Conservation (phyloP, 208 protist species). For the Leptomonas seymouri region DNA sequence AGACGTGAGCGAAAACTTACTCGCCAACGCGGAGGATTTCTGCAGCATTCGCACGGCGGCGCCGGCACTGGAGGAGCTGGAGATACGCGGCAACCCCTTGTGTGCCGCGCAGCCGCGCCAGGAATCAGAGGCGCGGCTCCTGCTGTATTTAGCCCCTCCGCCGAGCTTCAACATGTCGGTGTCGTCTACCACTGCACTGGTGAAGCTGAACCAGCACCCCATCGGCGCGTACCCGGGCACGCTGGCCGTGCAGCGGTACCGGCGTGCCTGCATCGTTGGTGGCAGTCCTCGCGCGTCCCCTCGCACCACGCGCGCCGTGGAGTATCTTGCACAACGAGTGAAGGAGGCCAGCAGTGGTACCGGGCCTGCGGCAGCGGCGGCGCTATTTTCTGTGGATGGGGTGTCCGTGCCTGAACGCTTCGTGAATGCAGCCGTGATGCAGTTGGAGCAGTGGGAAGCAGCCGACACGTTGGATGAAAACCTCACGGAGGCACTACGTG, state of each 20-base stretch:
- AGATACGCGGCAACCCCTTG: conserved; percentile 74
- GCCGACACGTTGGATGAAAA: conserved; percentile 3
- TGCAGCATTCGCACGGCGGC: conserved; percentile 29
- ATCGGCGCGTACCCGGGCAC: conserved; percentile 20
- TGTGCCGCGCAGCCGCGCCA: conserved; percentile 29
- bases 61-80: conserved; percentile 49
- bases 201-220: conserved; percentile 16
- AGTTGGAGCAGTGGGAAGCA: conserved; percentile 17
- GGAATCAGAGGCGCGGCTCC: conserved; percentile 27
- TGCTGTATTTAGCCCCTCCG: conserved; percentile 18
- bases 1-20: conserved; percentile 58
- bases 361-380: conserved; percentile 6
- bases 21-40: conserved; percentile 52
- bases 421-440: conserved; percentile 25
- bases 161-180: neutral
- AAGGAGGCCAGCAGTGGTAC: conserved; percentile 2
- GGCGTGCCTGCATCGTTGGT: conserved; percentile 21
- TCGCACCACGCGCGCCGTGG: conserved; percentile 10
- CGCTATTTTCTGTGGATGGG: conserved; percentile 34
- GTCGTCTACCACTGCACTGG: neutral
- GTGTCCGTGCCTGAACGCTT: conserved; percentile 15
- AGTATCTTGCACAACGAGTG: conserved; percentile 17
- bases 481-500: neutral
- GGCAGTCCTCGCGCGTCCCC: conserved; percentile 4
- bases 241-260: conserved; percentile 22